Evolutionary conservation across 2,329 filamentous ascomycete species (phyloP).

Genomic region (Calonectria pseudoturangicola): DNA sequence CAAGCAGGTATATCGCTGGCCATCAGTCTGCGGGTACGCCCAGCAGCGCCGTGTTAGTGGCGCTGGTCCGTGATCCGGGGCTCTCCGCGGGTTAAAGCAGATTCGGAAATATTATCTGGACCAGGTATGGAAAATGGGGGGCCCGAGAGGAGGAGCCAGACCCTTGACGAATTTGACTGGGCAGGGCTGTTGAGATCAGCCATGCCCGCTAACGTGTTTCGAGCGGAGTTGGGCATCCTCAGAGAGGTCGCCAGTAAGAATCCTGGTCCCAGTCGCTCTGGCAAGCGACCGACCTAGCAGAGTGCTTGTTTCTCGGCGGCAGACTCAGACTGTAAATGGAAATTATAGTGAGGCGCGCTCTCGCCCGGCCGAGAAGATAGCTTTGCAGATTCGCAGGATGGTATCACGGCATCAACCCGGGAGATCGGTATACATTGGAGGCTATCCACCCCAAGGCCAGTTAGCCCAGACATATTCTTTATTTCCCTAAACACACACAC

Average conservation of each 20-base stretch:
- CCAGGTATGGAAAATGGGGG: constrained; percentile 62
- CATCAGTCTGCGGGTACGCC: constrained; percentile 57
- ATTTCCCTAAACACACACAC: background rate
- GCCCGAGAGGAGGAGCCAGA: constrained; percentile 58
- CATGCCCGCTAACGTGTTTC: constrained; percentile 65
- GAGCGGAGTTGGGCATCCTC: constrained; percentile 61
- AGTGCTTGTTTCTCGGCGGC: constrained; percentile 50
- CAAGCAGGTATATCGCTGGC: constrained; percentile 58
- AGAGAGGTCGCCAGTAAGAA: constrained; percentile 54
- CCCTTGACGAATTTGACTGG: constrained; percentile 61
- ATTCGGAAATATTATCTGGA: constrained; percentile 71
- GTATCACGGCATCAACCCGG: background rate
- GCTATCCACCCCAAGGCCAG: background rate
- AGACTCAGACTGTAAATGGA: constrained; percentile 35
- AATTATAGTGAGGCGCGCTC: background rate
- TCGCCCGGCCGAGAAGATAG: background rate
- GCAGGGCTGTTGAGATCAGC: constrained; percentile 63
- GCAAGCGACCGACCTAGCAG: constrained; percentile 45
- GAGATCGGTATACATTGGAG: too few species aligned
- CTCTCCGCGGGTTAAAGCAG: constrained; percentile 67
- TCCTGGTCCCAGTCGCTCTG: constrained; percentile 51
- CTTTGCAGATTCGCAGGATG: background rate
- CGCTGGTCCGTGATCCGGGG: constrained; percentile 63
- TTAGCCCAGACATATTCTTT: background rate
- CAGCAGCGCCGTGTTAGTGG: constrained; percentile 59